Evolutionary conservation across 768 basidiomycete species (phyloP).

Genomic region (Mycena sanguinolenta): DNA sequence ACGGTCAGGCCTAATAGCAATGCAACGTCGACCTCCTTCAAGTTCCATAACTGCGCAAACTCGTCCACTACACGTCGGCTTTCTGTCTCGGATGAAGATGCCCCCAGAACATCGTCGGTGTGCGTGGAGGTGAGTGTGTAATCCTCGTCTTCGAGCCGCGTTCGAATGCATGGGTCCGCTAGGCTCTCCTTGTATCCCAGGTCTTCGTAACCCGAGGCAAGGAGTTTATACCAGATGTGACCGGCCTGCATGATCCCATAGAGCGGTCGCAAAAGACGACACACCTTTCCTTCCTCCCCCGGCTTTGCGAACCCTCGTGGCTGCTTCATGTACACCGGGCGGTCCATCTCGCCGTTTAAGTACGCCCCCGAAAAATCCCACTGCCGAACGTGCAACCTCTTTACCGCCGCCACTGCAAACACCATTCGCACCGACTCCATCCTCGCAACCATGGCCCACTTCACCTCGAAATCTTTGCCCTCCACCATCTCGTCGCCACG

Average conservation of each 20-base stretch:
- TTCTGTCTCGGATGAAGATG: no score
- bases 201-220: not conserved
- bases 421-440: slow-evolving; percentile 19
- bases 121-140: no score
- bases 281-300: slow-evolving; percentile 30
- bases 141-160: not conserved
- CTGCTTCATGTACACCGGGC: slow-evolving; percentile 19
- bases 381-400: slow-evolving; percentile 1
- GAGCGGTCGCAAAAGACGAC: no score
- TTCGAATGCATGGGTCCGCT: slow-evolving; percentile 24
- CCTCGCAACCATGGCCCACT: slow-evolving; percentile 31
- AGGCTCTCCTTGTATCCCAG: not conserved
- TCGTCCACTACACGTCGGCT: slow-evolving; percentile 17
- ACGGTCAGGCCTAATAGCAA: slow-evolving; percentile 20
- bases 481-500: slow-evolving; percentile 10
- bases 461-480: slow-evolving; percentile 11
- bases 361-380: slow-evolving; percentile 28
- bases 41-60: slow-evolving; percentile 21
- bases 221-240: no score
- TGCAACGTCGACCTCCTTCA: slow-evolving; percentile 21
- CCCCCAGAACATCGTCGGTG: no score
- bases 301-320: slow-evolving; percentile 22
- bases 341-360: slow-evolving; percentile 22
- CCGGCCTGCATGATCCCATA: no score
- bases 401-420: slow-evolving; percentile 11